These are phyloP conservation scores for Oidium heveae DNA, from an alignment of 2,329 filamentous ascomycete species.

Conservation along the genomic window DNA sequence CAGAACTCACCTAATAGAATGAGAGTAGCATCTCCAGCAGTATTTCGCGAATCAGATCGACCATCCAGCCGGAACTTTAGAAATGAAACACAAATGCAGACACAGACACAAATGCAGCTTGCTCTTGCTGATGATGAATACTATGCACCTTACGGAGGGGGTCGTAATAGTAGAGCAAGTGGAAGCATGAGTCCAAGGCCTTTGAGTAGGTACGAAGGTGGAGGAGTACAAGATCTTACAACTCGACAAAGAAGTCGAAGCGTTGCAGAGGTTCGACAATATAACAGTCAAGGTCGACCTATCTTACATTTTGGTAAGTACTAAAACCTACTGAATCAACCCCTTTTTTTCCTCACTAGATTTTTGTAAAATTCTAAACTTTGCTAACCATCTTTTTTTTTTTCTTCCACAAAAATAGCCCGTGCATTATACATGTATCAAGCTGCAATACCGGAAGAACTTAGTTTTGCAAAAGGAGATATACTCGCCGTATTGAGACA, in stretches of 20 bases:
- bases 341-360: no score
- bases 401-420: conserved; percentile 24
- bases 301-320: conserved; percentile 85
- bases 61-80: conserved; percentile 15
- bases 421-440: conserved; percentile 86
- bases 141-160: conserved; percentile 28
- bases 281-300: conserved; percentile 61
- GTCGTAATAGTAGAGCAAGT: conserved; percentile 24
- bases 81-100: conserved; percentile 14
- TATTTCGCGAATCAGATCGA: conserved; percentile 18
- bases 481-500: conserved; percentile 66
- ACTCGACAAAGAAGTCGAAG: conserved; percentile 49
- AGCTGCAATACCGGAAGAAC: conserved; percentile 82
- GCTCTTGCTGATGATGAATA: conserved; percentile 26
- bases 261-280: conserved; percentile 56
- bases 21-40: conserved; percentile 20
- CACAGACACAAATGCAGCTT: conserved; percentile 49
- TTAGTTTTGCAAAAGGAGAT: conserved; percentile 82
- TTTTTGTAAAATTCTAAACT: no score
- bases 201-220: conserved; percentile 28
- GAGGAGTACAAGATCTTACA: conserved; percentile 15
- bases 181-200: conserved; percentile 21
- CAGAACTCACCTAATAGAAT: conserved; percentile 21
- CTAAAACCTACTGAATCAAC: neutral
- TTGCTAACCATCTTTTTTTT: neutral